These are phyloP conservation scores for Penicillium hordei DNA, from an alignment of 2,329 filamentous ascomycete species.

Conservation along the genomic window DNA sequence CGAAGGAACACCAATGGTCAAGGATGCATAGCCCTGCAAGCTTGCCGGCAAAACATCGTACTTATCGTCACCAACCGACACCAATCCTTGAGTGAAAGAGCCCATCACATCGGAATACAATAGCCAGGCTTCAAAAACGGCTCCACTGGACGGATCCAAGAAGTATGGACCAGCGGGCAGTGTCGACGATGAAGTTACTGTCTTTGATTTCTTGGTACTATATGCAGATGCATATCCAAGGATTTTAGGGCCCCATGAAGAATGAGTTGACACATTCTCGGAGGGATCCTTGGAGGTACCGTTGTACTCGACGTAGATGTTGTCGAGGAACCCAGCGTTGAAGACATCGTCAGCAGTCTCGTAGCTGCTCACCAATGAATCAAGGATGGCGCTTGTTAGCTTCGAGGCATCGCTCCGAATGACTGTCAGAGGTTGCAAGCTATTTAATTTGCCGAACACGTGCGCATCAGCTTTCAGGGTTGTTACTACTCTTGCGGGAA, in stretches of 20 bases:
- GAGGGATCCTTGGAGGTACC: not conserved
- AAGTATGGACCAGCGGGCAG: not conserved
- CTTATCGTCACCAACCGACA: not conserved
- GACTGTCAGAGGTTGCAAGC: not conserved
- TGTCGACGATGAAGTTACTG: not conserved
- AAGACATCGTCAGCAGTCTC: not conserved
- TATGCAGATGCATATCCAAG: not conserved
- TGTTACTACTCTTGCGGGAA: not conserved
- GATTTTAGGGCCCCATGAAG: not conserved
- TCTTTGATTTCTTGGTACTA: not conserved
- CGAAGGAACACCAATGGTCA: conserved; percentile 54
- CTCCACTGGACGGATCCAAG: not conserved
- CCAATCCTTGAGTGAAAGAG: not conserved
- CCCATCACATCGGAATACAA: not conserved
- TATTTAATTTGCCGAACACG: not conserved
- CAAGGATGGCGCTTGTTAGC: not conserved
- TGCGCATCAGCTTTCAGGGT: not conserved
- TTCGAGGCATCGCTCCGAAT: not conserved
- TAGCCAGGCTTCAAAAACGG: not conserved
- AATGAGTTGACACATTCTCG: not conserved
- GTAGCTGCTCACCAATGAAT: not conserved
- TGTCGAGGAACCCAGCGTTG: not conserved
- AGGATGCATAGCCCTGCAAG: not conserved
- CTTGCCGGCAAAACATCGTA: not conserved
- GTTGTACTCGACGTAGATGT: not conserved